Evolutionary conservation across 1,139 yeast species (phyloP), one percentile per base, ranked within the genome.

Genomic region (Yamadazyma spencermartinsiae): DNA sequence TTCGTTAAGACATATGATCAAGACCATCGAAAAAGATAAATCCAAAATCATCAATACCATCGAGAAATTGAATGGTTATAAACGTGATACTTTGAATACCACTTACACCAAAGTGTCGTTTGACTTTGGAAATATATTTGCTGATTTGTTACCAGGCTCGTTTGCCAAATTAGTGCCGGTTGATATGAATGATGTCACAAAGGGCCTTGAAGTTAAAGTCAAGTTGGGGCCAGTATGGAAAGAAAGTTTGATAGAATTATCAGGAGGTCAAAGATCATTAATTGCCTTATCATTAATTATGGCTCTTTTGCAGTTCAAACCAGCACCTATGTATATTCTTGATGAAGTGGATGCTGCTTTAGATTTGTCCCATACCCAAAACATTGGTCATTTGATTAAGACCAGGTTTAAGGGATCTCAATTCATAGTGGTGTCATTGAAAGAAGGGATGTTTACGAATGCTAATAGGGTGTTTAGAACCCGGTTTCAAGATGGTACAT

Each of bases 271-370:
- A 61, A 69, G 98, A 49, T 92, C 98, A 0, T 75, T 92, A 47
- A 87, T 90, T 49, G 98, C 98, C 0, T 67, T 92, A 36, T 86
- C 98, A 3, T 70, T 92, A 52, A 90, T 90, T 49, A 76, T 90
- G 79, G 96, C 98, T 0, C 68, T 92, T 44, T 69, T 92, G 40
- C 96, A 90, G 60, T 90, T 87, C 69, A 88, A 89, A 59, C 98
- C 98, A 1, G 98, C 98, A 0, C 98, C 98, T 9, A 87, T 92
- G 96, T 92, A 92, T 58, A 90, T 92, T 52, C 70, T 92, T 42
- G 98, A 92, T 63, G 98, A 92, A 63, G 97, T 92, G 27, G 98
- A 92, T 64, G 98, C 99, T 1, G 99, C 99, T 1, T 74, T 94
- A 48, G 99, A 94, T 69, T 75, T 90, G 47, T 87, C 95, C 39